Evolutionary conservation across 139 green algal species (phyloP).

Genomic region (Pseudopediastrum boryanum): DNA sequence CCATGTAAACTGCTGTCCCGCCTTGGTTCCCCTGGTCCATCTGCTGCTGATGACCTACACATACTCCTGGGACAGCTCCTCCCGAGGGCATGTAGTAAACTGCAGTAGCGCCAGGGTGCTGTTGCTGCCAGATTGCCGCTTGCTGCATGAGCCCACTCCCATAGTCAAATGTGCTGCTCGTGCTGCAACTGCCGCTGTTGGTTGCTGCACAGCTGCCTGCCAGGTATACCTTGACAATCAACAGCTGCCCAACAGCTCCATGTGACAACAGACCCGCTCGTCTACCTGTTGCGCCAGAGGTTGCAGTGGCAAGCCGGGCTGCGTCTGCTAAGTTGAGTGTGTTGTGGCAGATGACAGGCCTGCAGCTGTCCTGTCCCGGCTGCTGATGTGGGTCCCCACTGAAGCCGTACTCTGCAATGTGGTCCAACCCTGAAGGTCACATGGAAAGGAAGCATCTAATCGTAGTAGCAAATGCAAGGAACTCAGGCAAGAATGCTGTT

Average conservation of each 20-base stretch:
- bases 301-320: neutral
- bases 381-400: too few species aligned
- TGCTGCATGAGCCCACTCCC: neutral
- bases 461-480: too few species aligned
- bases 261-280: too few species aligned
- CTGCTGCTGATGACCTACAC: neutral
- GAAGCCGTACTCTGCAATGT: too few species aligned
- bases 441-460: too few species aligned
- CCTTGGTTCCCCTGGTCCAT: neutral
- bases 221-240: slow-evolving; percentile 56
- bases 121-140: neutral
- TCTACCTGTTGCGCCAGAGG: neutral
- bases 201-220: slow-evolving; percentile 26
- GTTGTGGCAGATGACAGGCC: neutral
- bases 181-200: neutral
- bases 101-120: neutral
- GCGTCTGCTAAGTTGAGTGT: neutral
- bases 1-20: too few species aligned
- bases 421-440: too few species aligned
- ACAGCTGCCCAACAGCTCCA: slow-evolving; percentile 30
- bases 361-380: neutral
- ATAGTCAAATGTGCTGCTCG: neutral
- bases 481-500: too few species aligned
- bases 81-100: neutral
- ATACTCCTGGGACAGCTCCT: neutral